Evolutionary conservation across 2,329 filamentous ascomycete species (phyloP).

Genomic region (Phaeosphaeriaceae sp.): DNA sequence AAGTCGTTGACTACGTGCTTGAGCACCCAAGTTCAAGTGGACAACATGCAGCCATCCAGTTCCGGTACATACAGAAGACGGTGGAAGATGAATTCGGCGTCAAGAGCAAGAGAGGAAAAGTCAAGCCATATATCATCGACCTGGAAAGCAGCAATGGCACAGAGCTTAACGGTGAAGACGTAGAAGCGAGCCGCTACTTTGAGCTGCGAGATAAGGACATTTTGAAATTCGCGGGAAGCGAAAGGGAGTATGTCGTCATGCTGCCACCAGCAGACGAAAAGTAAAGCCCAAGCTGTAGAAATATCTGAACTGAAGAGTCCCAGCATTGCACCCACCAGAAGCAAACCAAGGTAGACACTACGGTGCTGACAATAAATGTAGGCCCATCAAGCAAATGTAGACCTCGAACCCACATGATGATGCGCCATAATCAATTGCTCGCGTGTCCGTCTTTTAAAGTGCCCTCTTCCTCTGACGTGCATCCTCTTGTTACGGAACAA

Average conservation of each 20-base stretch:
- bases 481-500: too few species aligned
- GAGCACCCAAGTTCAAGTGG: constrained; percentile 94
- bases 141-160: constrained; percentile 94
- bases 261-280: constrained; percentile 58
- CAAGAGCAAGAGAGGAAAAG: constrained; percentile 50
- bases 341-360: background rate
- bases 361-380: too few species aligned
- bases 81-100: constrained; percentile 82
- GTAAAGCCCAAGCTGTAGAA: background rate
- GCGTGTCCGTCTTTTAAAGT: too few species aligned
- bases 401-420: too few species aligned
- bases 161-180: constrained; percentile 73
- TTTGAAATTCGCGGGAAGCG: constrained; percentile 83
- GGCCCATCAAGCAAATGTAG: too few species aligned
- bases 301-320: too few species aligned
- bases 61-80: constrained; percentile 80
- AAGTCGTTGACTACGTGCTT: constrained; percentile 81
- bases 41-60: constrained; percentile 95
- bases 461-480: too few species aligned
- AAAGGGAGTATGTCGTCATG: constrained; percentile 96
- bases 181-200: constrained; percentile 79
- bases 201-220: constrained; percentile 91
- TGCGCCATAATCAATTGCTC: too few species aligned
- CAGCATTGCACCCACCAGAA: background rate
- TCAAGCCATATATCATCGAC: constrained; percentile 86